Evolutionary conservation across 2,329 filamentous ascomycete species (phyloP).

Genomic region (Talaromyces rugulosus): DNA sequence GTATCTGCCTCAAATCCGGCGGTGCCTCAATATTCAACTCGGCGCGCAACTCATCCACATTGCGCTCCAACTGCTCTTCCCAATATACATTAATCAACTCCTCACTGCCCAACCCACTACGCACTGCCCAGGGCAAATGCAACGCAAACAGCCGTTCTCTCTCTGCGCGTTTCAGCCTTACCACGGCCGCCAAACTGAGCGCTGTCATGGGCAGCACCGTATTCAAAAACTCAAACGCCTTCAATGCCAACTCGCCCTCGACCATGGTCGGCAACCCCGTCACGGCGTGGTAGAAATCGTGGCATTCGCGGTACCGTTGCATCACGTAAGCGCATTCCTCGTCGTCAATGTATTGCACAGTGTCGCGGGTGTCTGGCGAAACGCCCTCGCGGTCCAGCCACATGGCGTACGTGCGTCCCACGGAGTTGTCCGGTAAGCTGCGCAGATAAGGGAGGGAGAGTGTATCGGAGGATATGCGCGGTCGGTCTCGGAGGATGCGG

Average conservation of each 20-base stretch:
- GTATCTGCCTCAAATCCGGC: conserved; percentile 75
- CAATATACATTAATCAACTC: conserved; percentile 96
- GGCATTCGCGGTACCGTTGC: conserved; percentile 94
- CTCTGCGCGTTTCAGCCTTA: conserved; percentile 61
- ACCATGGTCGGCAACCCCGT: conserved; percentile 84
- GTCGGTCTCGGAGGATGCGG: conserved; percentile 83
- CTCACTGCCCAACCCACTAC: conserved; percentile 70
- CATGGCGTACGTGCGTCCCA: conserved; percentile 76
- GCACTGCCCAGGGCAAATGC: conserved; percentile 82
- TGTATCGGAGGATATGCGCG: conserved; percentile 74
- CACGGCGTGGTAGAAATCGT: conserved; percentile 96
- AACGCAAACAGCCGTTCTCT: conserved; percentile 59
- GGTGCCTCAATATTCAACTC: conserved; percentile 83
- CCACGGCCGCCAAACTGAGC: conserved; percentile 69
- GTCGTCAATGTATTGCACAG: conserved; percentile 87
- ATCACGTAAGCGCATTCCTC: conserved; percentile 97
- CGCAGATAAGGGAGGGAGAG: conserved; percentile 68
- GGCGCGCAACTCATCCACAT: conserved; percentile 69
- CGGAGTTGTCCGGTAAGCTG: conserved; percentile 63
- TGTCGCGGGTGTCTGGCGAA: conserved; percentile 78
- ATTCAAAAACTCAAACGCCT: conserved; percentile 96
- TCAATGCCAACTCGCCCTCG: conserved; percentile 97
- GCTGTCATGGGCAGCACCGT: conserved; percentile 94
- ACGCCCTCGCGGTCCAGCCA: conserved; percentile 97
- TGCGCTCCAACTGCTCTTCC: conserved; percentile 87